Evolutionary conservation across 805 yeast species (phyloP).

Genomic region (Nakazawaea populi): DNA sequence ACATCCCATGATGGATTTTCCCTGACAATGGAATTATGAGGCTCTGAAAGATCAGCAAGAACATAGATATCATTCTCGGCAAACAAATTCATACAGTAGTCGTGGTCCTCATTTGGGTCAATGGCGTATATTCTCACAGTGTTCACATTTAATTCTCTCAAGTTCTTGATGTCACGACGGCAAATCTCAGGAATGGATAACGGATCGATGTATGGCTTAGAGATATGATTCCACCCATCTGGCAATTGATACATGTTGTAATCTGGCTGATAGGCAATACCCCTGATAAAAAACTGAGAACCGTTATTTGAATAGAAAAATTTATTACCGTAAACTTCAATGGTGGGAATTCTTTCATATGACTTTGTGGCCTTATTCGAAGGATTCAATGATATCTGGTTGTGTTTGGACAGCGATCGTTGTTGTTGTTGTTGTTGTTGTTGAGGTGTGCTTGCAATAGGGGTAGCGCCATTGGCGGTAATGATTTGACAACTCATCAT

Average conservation of each 20-base stretch:
- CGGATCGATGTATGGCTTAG: slow-evolving; percentile 27
- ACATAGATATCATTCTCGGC: slow-evolving; percentile 39
- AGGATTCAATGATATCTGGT: not conserved
- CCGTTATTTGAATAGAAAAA: slow-evolving; percentile 28
- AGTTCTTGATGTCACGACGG: slow-evolving; percentile 28
- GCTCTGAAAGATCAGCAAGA: slow-evolving; percentile 39
- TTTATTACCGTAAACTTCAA: slow-evolving; percentile 26
- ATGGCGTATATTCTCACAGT: slow-evolving; percentile 33
- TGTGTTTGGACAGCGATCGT: not conserved
- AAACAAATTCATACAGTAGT: slow-evolving; percentile 30
- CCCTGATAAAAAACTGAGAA: slow-evolving; percentile 31
- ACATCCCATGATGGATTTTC: slow-evolving; percentile 30
- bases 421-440: not conserved
- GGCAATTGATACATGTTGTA: slow-evolving; percentile 21
- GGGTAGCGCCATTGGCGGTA: not conserved
- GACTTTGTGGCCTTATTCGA: not conserved
- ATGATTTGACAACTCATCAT: not conserved
- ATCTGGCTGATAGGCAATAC: slow-evolving; percentile 33
- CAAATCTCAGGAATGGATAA: slow-evolving; percentile 27
- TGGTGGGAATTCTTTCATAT: slow-evolving; percentile 12
- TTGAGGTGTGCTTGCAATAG: not conserved
- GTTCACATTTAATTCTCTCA: slow-evolving; percentile 29
- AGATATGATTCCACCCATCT: slow-evolving; percentile 10
- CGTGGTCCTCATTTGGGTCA: slow-evolving; percentile 32
- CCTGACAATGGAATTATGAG: slow-evolving; percentile 27